Percentiles rank a stretch among this genome's conserved stretches.
These are phyloP conservation scores for Cenchrus purpureus DNA, from an alignment of 176 grass and related monocot genomes.

Conservation along the genomic window DNA sequence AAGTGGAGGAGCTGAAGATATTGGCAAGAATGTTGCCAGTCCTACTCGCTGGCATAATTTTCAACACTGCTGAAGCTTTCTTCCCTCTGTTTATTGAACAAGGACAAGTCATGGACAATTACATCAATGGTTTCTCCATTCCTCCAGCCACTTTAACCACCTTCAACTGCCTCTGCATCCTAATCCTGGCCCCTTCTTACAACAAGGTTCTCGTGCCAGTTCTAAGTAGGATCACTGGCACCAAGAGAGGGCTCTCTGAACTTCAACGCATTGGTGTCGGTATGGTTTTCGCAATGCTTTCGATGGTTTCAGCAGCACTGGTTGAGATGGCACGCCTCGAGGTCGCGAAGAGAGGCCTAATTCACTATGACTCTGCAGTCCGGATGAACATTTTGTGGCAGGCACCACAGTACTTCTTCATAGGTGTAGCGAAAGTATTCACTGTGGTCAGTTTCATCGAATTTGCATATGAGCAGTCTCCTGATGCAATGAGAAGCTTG, in stretches of 20 bases:
- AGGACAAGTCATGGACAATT: constrained; percentile 49
- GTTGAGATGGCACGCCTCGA: constrained; percentile 45
- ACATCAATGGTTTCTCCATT: constrained; percentile 9
- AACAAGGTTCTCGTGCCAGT: constrained; percentile 42
- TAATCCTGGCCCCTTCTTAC: constrained; percentile 39
- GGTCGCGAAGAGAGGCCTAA: not conserved
- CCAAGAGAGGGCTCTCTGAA: constrained; percentile 44
- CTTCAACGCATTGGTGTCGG: constrained; percentile 51
- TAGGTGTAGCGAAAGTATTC: constrained; percentile 21
- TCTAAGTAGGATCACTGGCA: constrained; percentile 42
- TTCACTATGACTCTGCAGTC: not conserved
- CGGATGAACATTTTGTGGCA: constrained; percentile 15
- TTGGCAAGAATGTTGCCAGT: constrained; percentile 29
- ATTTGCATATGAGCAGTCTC: constrained; percentile 22
- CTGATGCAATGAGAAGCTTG: constrained; percentile 30
- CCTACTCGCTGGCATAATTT: constrained; percentile 26
- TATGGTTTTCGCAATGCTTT: constrained; percentile 31
- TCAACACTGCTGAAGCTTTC: constrained; percentile 32
- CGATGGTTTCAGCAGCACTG: constrained; percentile 32
- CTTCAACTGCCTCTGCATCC: constrained; percentile 47
- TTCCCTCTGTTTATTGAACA: constrained; percentile 58
- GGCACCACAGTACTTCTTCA: constrained; percentile 25
- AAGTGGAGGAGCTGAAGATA: constrained; percentile 69
- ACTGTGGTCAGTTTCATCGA: constrained; percentile 19
- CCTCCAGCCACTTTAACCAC: constrained; percentile 56